Conservation (phyloP, 495 filamentous ascomycete genomes). For the Neurospora sp. region DNA sequence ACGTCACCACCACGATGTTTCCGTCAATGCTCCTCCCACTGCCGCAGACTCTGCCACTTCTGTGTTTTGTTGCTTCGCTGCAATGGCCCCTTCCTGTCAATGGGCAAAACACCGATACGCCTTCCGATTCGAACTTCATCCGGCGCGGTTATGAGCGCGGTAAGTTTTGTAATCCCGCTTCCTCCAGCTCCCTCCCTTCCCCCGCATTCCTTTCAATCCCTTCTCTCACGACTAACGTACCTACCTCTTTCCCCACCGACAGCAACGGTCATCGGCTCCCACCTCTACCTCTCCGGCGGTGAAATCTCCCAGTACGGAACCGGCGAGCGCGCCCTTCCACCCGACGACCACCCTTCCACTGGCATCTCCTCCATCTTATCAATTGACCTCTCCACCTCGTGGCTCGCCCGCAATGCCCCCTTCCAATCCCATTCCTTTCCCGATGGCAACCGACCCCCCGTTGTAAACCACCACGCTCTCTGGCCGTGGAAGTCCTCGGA, state of each 20-base stretch:
- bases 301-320: not conserved
- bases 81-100: not conserved
- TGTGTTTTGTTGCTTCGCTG: not conserved
- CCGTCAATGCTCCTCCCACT: not conserved
- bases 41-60: not conserved
- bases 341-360: not conserved
- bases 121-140: not conserved
- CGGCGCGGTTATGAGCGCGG: not conserved
- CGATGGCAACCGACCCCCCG: not conserved
- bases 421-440: not conserved
- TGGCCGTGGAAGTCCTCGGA: not conserved
- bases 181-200: not conserved
- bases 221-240: not conserved
- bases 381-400: not conserved
- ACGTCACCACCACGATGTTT: not conserved
- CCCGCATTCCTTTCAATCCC: not conserved
- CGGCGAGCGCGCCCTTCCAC: not conserved
- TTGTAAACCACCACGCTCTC: not conserved
- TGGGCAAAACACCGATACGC: not conserved
- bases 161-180: not conserved
- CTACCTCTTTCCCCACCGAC: not conserved
- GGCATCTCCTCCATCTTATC: not conserved
- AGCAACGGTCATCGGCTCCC: not conserved
- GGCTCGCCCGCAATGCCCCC: not conserved
- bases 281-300: not conserved